Evolutionary conservation across 1,284 basidiomycete genomes (phyloP), one percentile per base, ranked within the genome.

Genomic region (Coniophora puteana): DNA sequence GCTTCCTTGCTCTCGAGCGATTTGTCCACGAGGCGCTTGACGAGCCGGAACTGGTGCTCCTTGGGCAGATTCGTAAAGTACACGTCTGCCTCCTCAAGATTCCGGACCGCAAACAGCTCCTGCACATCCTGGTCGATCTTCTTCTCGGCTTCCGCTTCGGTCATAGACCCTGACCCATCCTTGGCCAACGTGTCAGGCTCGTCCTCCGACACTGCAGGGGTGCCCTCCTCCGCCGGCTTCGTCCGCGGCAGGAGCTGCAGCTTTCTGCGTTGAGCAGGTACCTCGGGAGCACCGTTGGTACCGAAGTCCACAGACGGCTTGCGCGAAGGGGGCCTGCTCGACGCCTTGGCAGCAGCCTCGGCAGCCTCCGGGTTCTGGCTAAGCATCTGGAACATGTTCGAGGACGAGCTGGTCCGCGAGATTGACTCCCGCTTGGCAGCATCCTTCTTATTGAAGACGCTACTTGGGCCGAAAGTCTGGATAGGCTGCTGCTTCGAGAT

Each of bases 351-450:
- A n/a, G 68, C 56, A 22, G 79, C 80, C 2, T 62, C 67, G 3
- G 68, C 60, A 18, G 77, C 71, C 43, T 78, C 78, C 22, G 67
- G 52, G 46, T 68, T 71, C 56, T 83, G 80, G 51, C 73, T 76
- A 37, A 90, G 79, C 70, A 88, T 76, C 13, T 80, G 82, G 70
- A 94, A 94, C 87, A 93, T 94, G 66, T 95, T 96, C 47, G 78
- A 74, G 43, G 68, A 81, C 32, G 90, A 93, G 51, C 74, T 81
- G 22, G 83, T 81, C 36, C 92, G 78, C 6, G 89, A 84, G 12
- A 93, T 66, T 4, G 86, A 76, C 47, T 87, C 80, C 8, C 77
- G 76, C 63, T 87, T 86, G 46, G 53, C 56, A 40, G 57, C 60
- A 14, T 78, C 78, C 61, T 84, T 86, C 70, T 85, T 86, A 47